phyloP scores from a whole-genome alignment of 768 basidiomycete genomes.

The Strobilomyces confusus region DNA sequence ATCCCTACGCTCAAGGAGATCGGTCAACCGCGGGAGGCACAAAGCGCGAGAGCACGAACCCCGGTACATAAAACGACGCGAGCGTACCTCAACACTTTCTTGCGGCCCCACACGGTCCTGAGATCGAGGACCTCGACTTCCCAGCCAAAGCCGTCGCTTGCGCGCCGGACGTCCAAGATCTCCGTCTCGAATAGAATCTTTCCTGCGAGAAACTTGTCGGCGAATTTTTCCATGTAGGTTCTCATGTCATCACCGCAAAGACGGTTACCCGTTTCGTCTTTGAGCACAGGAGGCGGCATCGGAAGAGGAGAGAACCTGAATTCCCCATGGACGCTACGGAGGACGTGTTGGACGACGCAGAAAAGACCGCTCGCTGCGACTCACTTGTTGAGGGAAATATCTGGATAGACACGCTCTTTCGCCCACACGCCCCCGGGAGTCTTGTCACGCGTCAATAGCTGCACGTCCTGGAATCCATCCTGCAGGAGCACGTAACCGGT shows the following conservation, averaged over 20 bases:
- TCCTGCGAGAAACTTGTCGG: conserved; percentile 42
- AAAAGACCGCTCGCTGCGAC: conserved; percentile 9
- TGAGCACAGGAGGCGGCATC: conserved; percentile 45
- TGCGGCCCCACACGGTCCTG: conserved; percentile 5
- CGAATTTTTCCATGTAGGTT: conserved; percentile 53
- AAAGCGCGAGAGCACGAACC: conserved; percentile 26
- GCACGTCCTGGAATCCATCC: conserved; percentile 55
- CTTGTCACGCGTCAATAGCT: conserved; percentile 52
- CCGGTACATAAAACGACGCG: conserved; percentile 59
- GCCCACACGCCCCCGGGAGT: conserved; percentile 60
- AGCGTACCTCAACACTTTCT: conserved; percentile 39
- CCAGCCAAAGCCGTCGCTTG: conserved; percentile 37
- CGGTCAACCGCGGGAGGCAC: neutral
- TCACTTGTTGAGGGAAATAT: conserved; percentile 60
- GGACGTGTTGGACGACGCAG: neutral
- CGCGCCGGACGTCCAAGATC: conserved; percentile 43
- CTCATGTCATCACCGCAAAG: conserved; percentile 52
- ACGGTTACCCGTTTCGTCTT: conserved; percentile 38
- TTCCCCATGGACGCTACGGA: conserved; percentile 57
- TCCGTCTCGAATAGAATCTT: conserved; percentile 45
- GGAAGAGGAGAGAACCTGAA: conserved; percentile 52
- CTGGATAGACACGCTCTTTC: conserved; percentile 51
- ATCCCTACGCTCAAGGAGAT: conserved; percentile 41
- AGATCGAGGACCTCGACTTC: conserved; percentile 36
- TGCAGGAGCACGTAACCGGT: conserved; percentile 51